Percentiles rank a stretch among this genome's conserved stretches.
These are phyloP conservation scores for Torulaspora globosa DNA, from an alignment of 1,139 yeast genomes.

Conservation along the genomic window DNA sequence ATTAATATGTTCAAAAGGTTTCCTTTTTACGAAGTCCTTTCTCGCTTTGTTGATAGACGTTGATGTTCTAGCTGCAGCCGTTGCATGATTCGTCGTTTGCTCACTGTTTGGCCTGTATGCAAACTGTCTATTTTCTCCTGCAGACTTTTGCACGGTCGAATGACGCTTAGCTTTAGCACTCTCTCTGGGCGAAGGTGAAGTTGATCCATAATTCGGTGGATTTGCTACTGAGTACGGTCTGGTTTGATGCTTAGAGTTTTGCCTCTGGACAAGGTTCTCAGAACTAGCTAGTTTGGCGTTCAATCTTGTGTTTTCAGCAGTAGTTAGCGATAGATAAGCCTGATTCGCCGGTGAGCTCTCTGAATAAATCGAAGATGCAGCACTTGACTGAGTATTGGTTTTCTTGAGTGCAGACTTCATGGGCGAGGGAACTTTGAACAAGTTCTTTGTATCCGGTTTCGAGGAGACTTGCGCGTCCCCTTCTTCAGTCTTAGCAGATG, in stretches of 20 bases:
- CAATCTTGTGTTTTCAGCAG: constrained; percentile 72
- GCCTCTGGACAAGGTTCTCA: constrained; percentile 25
- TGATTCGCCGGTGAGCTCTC: constrained; percentile 46
- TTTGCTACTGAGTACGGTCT: constrained; percentile 27
- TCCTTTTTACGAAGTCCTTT: constrained; percentile 1
- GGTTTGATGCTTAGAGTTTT: constrained; percentile 11
- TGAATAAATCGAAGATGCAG: constrained; percentile 14
- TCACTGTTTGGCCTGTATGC: constrained; percentile 6
- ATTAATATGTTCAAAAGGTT: constrained; percentile 2
- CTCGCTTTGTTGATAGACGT: constrained; percentile 1
- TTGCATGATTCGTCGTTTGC: constrained; percentile 2
- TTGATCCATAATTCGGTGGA: constrained; percentile 7
- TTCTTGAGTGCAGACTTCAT: constrained; percentile 66
- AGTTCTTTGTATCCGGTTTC: constrained; percentile 1
- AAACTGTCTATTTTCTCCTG: constrained; percentile 1
- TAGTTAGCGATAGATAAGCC: constrained; percentile 63
- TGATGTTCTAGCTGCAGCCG: constrained; percentile 12
- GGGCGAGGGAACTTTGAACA: constrained; percentile 36
- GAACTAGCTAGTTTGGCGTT: constrained; percentile 54
- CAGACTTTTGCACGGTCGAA: constrained; percentile 10
- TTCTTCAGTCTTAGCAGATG: not conserved
- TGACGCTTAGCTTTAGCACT: constrained; percentile 13
- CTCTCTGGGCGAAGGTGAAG: constrained; percentile 20
- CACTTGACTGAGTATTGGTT: constrained; percentile 29
- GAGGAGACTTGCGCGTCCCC: not conserved